Conservation (phyloP, 2,329 filamentous ascomycete genomes). For the Aspergillus pseudoterreus region DNA sequence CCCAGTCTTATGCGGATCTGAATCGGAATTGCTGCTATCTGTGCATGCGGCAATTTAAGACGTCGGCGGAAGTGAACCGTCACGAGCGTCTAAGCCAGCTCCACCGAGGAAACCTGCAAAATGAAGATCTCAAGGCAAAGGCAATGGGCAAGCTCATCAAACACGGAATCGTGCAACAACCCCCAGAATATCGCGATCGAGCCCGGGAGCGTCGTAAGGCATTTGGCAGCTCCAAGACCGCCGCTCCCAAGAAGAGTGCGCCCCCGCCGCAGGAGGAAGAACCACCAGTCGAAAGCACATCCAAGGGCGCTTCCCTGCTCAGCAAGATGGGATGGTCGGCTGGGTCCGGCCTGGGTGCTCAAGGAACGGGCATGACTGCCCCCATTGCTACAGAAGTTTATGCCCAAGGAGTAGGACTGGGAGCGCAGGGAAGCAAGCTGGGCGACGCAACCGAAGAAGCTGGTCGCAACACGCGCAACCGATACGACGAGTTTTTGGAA, state of each 20-base stretch:
- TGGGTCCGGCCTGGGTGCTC: slow-evolving; percentile 46
- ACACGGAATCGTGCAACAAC: slow-evolving; percentile 34
- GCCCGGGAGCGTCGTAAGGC: slow-evolving; percentile 44
- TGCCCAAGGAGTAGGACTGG: slow-evolving; percentile 48
- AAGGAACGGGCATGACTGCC: slow-evolving; percentile 46
- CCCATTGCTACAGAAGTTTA: slow-evolving; percentile 49
- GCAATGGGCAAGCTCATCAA: slow-evolving; percentile 42
- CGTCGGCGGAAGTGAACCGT: slow-evolving; percentile 51
- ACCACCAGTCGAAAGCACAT: slow-evolving; percentile 29
- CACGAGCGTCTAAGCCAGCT: slow-evolving; percentile 59
- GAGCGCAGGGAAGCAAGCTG: slow-evolving; percentile 47
- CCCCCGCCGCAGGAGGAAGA: slow-evolving; percentile 29
- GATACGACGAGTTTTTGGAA: slow-evolving; percentile 47
- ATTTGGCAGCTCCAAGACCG: slow-evolving; percentile 34
- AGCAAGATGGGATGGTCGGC: slow-evolving; percentile 51
- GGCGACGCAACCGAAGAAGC: slow-evolving; percentile 49
- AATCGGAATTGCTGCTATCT: slow-evolving; percentile 58
- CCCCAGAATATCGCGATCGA: slow-evolving; percentile 45
- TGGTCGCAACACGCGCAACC: slow-evolving; percentile 44
- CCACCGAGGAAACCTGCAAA: slow-evolving; percentile 54
- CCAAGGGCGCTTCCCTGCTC: slow-evolving; percentile 49
- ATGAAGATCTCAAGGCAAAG: slow-evolving; percentile 44
- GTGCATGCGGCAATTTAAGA: slow-evolving; percentile 58
- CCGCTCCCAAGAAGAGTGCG: slow-evolving; percentile 16
- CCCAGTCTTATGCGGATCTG: slow-evolving; percentile 59